Percentiles rank a stretch among this genome's conserved stretches.
Evolutionary conservation across 345 rosid genomes (phyloP).

Genomic region (Pistacia atlantica): DNA sequence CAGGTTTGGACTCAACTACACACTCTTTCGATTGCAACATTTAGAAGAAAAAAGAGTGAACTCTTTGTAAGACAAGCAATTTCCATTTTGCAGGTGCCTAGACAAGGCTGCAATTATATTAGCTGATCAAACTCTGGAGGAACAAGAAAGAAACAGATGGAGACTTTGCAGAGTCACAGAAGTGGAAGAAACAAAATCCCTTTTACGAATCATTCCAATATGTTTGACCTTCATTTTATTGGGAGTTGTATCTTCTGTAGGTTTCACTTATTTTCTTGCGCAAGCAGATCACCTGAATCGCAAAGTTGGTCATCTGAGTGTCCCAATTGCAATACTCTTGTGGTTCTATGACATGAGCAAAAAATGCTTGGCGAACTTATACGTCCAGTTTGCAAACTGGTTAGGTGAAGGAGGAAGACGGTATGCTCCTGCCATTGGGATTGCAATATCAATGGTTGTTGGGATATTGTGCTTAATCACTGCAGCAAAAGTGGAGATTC

Average conservation of each 20-base stretch:
- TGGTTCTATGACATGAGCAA: conserved; percentile 26
- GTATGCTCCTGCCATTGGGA: conserved; percentile 28
- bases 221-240: conserved; percentile 32
- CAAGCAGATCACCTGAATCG: conserved; percentile 40
- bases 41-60: neutral
- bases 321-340: conserved; percentile 39
- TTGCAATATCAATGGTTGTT: conserved; percentile 40
- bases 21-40: neutral
- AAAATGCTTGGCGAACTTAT: neutral
- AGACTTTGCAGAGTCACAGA: conserved; percentile 45
- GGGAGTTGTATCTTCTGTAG: conserved; percentile 36
- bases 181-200: conserved; percentile 43
- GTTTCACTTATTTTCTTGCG: conserved; percentile 40
- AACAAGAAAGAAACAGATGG: conserved; percentile 39
- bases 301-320: conserved; percentile 28
- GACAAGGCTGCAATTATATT: conserved; percentile 43
- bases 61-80: neutral
- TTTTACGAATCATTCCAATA: conserved; percentile 29
- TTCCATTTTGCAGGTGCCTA: conserved; percentile 24
- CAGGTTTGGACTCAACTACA: conserved; percentile 15
- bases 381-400: neutral
- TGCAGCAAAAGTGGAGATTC: conserved; percentile 40
- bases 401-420: neutral
- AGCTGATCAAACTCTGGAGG: conserved; percentile 26
- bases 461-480: conserved; percentile 32